These are phyloP conservation scores for Diaporthe vaccinii DNA, from an alignment of 2,329 filamentous ascomycete genomes.

Conservation along the genomic window DNA sequence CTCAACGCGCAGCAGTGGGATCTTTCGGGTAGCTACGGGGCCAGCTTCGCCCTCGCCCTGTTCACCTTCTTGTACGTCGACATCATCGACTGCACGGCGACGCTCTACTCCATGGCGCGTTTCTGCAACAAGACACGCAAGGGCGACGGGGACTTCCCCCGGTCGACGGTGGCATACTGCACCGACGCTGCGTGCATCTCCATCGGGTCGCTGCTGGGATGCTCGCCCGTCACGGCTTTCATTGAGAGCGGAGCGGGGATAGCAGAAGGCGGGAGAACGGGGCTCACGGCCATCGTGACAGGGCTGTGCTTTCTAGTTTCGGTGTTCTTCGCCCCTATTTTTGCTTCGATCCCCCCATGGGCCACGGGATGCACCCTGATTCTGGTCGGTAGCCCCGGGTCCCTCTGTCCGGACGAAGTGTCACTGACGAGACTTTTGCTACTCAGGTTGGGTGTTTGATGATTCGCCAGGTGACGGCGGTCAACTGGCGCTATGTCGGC, in stretches of 20 bases:
- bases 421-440: slow-evolving; percentile 24
- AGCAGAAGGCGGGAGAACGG: slow-evolving; percentile 87
- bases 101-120: slow-evolving; percentile 84
- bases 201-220: slow-evolving; percentile 80
- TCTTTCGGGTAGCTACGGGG: slow-evolving; percentile 64
- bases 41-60: slow-evolving; percentile 77
- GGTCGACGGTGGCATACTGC: slow-evolving; percentile 84
- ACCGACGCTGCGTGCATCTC: slow-evolving; percentile 80
- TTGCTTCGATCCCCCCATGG: slow-evolving; percentile 90
- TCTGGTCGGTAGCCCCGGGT: slow-evolving; percentile 59
- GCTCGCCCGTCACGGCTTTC: slow-evolving; percentile 86
- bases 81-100: slow-evolving; percentile 83
- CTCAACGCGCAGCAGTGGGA: slow-evolving; percentile 77
- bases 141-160: slow-evolving; percentile 82
- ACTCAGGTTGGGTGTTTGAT: slow-evolving; percentile 77
- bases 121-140: slow-evolving; percentile 71
- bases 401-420: neutral
- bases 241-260: slow-evolving; percentile 93
- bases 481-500: slow-evolving; percentile 84
- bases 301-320: slow-evolving; percentile 89
- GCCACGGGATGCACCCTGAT: slow-evolving; percentile 89
- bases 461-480: slow-evolving; percentile 79
- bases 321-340: slow-evolving; percentile 91
- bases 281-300: slow-evolving; percentile 83
- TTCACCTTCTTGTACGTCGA: slow-evolving; percentile 86